A percentile compares a stretch with the other conserved stretches of the same genome.
phyloP scores from a whole-genome alignment of 1,284 basidiomycete genomes.

The Austroboletus rostrupii region DNA sequence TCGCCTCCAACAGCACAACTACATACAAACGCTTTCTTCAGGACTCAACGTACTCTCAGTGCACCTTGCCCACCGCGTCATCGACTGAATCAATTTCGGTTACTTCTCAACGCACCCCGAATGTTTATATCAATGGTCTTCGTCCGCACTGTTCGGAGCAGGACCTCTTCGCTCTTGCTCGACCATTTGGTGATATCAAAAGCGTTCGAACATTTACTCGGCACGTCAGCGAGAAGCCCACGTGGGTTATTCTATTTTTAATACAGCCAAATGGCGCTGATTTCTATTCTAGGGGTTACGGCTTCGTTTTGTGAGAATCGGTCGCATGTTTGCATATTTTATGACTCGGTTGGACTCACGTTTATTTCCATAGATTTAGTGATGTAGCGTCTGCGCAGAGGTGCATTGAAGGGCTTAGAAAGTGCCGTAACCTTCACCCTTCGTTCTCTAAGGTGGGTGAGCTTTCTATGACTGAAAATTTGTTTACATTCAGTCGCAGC shows the following conservation, averaged over 20 bases:
- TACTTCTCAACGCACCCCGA: constrained; percentile 41
- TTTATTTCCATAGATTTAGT: constrained; percentile 46
- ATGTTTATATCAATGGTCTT: constrained; percentile 67
- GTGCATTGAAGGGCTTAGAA: constrained; percentile 63
- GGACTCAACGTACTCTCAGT: constrained; percentile 13
- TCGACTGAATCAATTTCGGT: constrained; percentile 13
- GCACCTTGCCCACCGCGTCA: constrained; percentile 7
- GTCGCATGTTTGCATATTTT: constrained; percentile 1
- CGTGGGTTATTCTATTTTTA: constrained; percentile 20
- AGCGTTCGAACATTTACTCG: constrained; percentile 64
- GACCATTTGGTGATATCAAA: constrained; percentile 51
- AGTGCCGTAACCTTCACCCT: constrained; percentile 70
- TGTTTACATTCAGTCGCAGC: constrained; percentile 35
- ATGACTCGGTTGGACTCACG: not conserved
- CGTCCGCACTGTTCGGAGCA: constrained; percentile 63
- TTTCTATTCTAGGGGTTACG: constrained; percentile 56
- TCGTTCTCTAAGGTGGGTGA: constrained; percentile 56
- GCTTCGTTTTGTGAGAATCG: constrained; percentile 67
- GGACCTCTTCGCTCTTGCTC: constrained; percentile 52
- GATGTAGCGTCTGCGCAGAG: constrained; percentile 59
- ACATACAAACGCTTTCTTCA: constrained; percentile 8
- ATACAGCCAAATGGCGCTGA: not conserved
- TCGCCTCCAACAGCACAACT: constrained; percentile 7
- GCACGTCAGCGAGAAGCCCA: constrained; percentile 53
- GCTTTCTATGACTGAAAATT: not conserved